Evolutionary conservation across 306 rosid genomes (phyloP).

Genomic region (Vigna radiata): DNA sequence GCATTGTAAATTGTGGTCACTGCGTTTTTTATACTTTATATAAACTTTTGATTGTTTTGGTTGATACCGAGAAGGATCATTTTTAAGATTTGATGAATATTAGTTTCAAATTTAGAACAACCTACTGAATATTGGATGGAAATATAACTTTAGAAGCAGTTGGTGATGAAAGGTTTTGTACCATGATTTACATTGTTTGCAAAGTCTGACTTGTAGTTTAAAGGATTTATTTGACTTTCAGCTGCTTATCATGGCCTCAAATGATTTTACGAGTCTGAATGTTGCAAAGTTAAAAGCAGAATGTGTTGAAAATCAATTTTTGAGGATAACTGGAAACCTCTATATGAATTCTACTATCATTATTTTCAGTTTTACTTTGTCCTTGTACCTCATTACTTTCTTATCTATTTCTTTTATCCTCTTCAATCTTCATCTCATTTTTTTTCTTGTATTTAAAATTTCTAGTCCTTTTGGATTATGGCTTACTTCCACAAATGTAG

Average conservation of each 20-base stretch:
- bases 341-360: background rate
- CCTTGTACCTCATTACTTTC: background rate
- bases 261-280: background rate
- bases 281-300: constrained; percentile 7
- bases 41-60: constrained; percentile 14
- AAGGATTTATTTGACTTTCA: background rate
- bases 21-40: constrained; percentile 7
- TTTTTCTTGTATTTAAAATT: no score
- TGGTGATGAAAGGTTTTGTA: background rate
- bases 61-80: background rate
- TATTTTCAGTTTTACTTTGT: background rate
- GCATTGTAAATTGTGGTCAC: constrained; percentile 10
- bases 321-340: background rate
- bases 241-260: background rate
- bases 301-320: background rate
- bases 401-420: background rate
- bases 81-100: constrained; percentile 16
- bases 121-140: constrained; percentile 13
- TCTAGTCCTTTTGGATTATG: background rate
- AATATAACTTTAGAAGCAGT: constrained; percentile 3
- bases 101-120: constrained; percentile 7
- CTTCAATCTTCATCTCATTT: background rate
- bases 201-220: constrained; percentile 12
- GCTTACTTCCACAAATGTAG: background rate
- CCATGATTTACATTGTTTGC: constrained; percentile 16